Evolutionary conservation across 2,329 filamentous ascomycete genomes (phyloP), one percentile per base, ranked within the genome.

Genomic region (Epichloe sylvatica): DNA sequence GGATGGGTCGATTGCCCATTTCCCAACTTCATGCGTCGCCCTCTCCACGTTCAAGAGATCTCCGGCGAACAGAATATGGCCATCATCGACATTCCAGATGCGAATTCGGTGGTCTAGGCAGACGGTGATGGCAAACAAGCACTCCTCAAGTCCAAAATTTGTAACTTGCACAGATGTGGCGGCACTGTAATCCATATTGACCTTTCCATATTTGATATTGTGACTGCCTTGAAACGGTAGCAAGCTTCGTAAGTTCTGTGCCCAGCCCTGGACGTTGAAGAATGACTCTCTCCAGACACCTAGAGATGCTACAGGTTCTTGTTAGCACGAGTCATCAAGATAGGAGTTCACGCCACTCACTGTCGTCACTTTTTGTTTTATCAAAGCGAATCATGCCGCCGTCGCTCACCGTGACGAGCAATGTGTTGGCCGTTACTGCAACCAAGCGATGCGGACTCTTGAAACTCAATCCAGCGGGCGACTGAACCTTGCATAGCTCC

Each of bases 51-150:
- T 80, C 15, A 97, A 66, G 34, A 98, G 73, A 64, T 98, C 91
- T 56, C 80, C 81, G 5, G 83, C 82, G 50, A 81, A 80, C 5
- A 86, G 78, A 49, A 94, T 77, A 61, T 83, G 85, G 44, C 90
- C 90, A 38, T 79, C 86, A n/a, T 78, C 72, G 34, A 91, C 73
- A 60, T 94, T 92, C 91, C 92, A 97, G 38, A 92, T 81, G 59
- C 89, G 83, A 62, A 98, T 70, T 11, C 81, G 83, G 62, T 98
- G 90, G 58, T 98, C 90, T 52, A 98, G 72, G 54, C 86, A 92
- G 45, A 95, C 80, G 0, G 90, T 90, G 58, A 95, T 86, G 2
- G 78, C 71, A 55, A 78, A 82, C 1, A 73, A 66, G 5, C 67
- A 67, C 46, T 70, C 65, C 8, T 75, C 67, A 19, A 75, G 63